Conservation (phyloP, 1,139 yeast genomes). For the Torulaspora globosa region DNA sequence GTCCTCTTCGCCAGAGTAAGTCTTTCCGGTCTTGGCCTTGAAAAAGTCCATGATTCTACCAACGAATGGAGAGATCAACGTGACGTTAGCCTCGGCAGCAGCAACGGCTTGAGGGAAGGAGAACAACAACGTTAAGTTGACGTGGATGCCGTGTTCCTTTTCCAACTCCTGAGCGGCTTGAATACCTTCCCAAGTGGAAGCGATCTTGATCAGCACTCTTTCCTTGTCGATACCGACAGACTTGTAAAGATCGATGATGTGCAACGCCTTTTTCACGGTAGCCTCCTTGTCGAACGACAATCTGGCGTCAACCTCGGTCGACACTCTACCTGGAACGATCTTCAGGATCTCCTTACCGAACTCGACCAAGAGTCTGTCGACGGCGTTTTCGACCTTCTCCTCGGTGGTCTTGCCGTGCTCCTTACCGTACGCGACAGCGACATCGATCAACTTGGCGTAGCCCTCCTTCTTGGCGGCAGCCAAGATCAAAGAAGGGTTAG, state of each 20-base stretch:
- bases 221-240: conserved; percentile 80
- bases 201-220: conserved; percentile 90
- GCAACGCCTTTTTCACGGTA: conserved; percentile 85
- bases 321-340: conserved; percentile 98
- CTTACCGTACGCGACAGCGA: conserved; percentile 85
- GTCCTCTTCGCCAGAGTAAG: conserved; percentile 73
- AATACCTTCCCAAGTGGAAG: conserved; percentile 99
- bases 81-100: conserved; percentile 95
- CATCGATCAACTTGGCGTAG: conserved; percentile 84
- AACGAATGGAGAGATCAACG: conserved; percentile 96
- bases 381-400: conserved; percentile 68
- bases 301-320: conserved; percentile 98
- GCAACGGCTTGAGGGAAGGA: conserved; percentile 98
- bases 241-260: conserved; percentile 80
- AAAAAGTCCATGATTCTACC: conserved; percentile 99
- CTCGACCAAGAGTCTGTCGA: conserved; percentile 90
- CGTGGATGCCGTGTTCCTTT: conserved; percentile 84
- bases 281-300: conserved; percentile 92
- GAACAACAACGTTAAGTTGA: conserved; percentile 92
- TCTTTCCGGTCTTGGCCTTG: conserved; percentile 91
- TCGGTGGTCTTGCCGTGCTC: conserved; percentile 51
- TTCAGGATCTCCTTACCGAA: conserved; percentile 90
- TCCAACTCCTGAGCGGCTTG: conserved; percentile 97
- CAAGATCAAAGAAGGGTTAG: conserved; percentile 95
- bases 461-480: conserved; percentile 92